A percentile compares a stretch with the other conserved stretches of the same genome.
Evolutionary conservation across 208 protist species (phyloP).

Genomic region (Wallacemonas sp.): DNA sequence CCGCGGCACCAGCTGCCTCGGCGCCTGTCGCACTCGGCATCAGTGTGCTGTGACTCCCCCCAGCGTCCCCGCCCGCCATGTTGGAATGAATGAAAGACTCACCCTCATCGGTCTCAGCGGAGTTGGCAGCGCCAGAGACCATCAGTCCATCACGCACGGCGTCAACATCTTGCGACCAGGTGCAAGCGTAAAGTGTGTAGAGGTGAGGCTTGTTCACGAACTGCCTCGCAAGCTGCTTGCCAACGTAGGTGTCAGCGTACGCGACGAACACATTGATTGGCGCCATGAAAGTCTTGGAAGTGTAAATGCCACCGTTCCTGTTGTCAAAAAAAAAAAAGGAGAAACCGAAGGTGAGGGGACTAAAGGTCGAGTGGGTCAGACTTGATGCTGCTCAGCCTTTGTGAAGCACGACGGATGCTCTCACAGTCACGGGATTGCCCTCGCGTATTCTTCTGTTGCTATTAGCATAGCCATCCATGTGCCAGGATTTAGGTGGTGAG

Average conservation of each 20-base stretch:
- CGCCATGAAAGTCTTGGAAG: too few relatives aligned
- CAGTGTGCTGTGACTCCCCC: conserved; percentile 16
- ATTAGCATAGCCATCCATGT: too few relatives aligned
- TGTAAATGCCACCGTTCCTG: too few relatives aligned
- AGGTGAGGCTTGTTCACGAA: conserved; percentile 44
- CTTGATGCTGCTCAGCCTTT: too few relatives aligned
- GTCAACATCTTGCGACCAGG: conserved; percentile 52
- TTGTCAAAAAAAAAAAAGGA: too few relatives aligned
- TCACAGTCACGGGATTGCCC: too few relatives aligned
- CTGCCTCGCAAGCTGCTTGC: conserved; percentile 51
- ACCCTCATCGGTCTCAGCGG: background rate
- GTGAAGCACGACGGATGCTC: too few relatives aligned
- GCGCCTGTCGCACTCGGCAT: conserved; percentile 8
- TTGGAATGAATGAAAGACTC: background rate
- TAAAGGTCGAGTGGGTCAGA: too few relatives aligned
- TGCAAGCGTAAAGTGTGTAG: conserved; percentile 75
- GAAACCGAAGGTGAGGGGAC: too few relatives aligned
- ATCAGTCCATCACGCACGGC: conserved; percentile 24
- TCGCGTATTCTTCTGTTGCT: too few relatives aligned
- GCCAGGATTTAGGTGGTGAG: too few relatives aligned
- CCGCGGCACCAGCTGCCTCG: background rate
- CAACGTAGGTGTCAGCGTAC: conserved; percentile 85
- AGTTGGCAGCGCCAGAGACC: background rate
- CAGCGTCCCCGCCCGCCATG: background rate
- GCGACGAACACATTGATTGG: conserved; percentile 64